phyloP scores from a whole-genome alignment of 768 basidiomycete genomes.

The Boletus pseudo-olivaceus region DNA sequence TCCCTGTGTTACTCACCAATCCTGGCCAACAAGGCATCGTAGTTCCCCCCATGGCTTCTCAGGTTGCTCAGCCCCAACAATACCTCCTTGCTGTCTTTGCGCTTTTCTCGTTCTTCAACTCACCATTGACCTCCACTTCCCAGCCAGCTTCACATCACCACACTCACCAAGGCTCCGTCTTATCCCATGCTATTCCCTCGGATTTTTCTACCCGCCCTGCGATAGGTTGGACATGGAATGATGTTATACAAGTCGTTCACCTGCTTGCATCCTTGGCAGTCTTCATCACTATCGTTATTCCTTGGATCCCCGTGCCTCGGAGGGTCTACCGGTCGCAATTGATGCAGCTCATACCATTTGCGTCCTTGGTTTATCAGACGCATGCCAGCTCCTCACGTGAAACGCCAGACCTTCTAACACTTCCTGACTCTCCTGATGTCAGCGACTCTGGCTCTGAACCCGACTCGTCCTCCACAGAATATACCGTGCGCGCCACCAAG shows the following conservation, averaged over 20 bases:
- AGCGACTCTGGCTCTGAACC: constrained; percentile 28
- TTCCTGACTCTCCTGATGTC: constrained; percentile 23
- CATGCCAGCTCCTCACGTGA: constrained; percentile 1
- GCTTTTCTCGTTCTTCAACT: constrained; percentile 84
- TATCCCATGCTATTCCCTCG: constrained; percentile 37
- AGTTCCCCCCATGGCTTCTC: constrained; percentile 12
- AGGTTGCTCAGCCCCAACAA: constrained; percentile 39
- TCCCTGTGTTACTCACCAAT: constrained; percentile 15
- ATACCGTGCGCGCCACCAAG: constrained; percentile 19
- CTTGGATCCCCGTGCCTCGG: constrained; percentile 37
- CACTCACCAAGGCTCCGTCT: constrained; percentile 56
- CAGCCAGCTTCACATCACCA: constrained; percentile 35
- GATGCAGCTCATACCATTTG: constrained; percentile 27
- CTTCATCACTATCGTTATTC: constrained; percentile 52
- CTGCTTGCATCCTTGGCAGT: constrained; percentile 62
- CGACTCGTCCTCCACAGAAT: constrained; percentile 30
- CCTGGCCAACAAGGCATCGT: constrained; percentile 15
- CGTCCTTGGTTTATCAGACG: constrained; percentile 7
- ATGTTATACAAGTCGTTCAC: constrained; percentile 62
- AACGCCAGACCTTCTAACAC: constrained; percentile 24
- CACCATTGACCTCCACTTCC: constrained; percentile 51
- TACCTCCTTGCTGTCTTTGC: constrained; percentile 82
- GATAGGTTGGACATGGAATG: constrained; percentile 44
- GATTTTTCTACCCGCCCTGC: constrained; percentile 16
- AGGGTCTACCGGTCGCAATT: constrained; percentile 22